Percentiles rank a stretch among this genome's conserved stretches.
These are phyloP conservation scores for Hortiboletus rubellus DNA, from an alignment of 1,284 basidiomycete species.

Conservation along the genomic window DNA sequence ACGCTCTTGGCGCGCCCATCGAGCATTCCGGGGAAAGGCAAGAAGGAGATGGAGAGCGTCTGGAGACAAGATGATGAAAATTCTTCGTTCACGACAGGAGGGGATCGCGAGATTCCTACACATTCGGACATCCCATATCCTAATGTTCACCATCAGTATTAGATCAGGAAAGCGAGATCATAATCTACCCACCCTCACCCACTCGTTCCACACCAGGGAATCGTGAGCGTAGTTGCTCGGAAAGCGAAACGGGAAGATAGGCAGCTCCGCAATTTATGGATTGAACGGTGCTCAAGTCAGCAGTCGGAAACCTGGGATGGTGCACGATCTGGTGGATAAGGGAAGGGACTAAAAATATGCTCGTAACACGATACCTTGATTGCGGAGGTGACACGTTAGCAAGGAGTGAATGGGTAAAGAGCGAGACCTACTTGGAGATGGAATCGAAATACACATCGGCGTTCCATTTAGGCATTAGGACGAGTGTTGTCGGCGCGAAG, in stretches of 20 bases:
- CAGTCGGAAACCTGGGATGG: slow-evolving; percentile 47
- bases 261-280: slow-evolving; percentile 58
- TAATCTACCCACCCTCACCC: slow-evolving; percentile 47
- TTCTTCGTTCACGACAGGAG: background rate
- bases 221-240: slow-evolving; percentile 41
- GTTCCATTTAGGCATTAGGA: slow-evolving; percentile 65
- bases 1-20: slow-evolving; percentile 44
- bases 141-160: slow-evolving; percentile 22
- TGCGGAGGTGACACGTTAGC: background rate
- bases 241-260: slow-evolving; percentile 60
- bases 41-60: slow-evolving; percentile 55
- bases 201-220: slow-evolving; percentile 40
- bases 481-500: slow-evolving; percentile 44
- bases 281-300: slow-evolving; percentile 56
- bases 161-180: background rate
- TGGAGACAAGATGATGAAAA: slow-evolving; percentile 28
- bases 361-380: slow-evolving; percentile 52
- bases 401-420: background rate
- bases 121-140: slow-evolving; percentile 79
- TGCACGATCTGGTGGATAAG: slow-evolving; percentile 64
- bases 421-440: slow-evolving; percentile 44
- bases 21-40: slow-evolving; percentile 49
- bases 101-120: slow-evolving; percentile 41
- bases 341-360: slow-evolving; percentile 60
- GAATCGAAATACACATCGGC: slow-evolving; percentile 42